These are phyloP conservation scores for Aspergillus oerlinghausenensis DNA, from an alignment of 2,329 filamentous ascomycete genomes.

Conservation along the genomic window DNA sequence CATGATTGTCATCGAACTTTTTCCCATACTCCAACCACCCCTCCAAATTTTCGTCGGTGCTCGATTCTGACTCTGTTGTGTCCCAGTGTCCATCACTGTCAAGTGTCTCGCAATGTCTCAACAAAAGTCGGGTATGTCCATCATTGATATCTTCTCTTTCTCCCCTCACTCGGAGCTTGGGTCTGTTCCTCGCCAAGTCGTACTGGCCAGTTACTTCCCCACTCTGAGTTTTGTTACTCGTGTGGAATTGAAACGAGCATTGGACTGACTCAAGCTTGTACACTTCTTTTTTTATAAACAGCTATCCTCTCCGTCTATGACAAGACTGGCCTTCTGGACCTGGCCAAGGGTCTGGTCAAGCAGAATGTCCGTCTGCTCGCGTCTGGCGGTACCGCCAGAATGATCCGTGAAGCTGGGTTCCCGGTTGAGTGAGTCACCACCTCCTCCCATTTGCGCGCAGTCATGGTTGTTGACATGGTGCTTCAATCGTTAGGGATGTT, in stretches of 20 bases:
- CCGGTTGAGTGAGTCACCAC: constrained; percentile 71
- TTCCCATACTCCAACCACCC: constrained; percentile 8
- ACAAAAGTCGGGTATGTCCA: constrained; percentile 37
- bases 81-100: constrained; percentile 17
- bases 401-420: constrained; percentile 96
- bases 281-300: constrained; percentile 17
- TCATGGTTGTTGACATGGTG: constrained; percentile 5
- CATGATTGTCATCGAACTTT: constrained; percentile 2
- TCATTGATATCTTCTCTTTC: constrained; percentile 2
- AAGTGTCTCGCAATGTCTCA: constrained; percentile 32
- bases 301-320: constrained; percentile 98
- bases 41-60: background rate
- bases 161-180: constrained; percentile 5
- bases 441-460: background rate
- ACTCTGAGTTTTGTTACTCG: constrained; percentile 11
- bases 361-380: constrained; percentile 89
- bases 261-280: constrained; percentile 10
- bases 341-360: constrained; percentile 84
- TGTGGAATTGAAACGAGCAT: constrained; percentile 1
- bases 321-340: constrained; percentile 91
- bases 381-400: constrained; percentile 88
- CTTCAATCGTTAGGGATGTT: constrained; percentile 64
- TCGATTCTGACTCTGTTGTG: constrained; percentile 12
- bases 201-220: constrained; percentile 11
- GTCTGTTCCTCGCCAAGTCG: constrained; percentile 14